These are phyloP conservation scores for Atkinsonella hypoxylon DNA, from an alignment of 2,329 filamentous ascomycete genomes.

Conservation along the genomic window DNA sequence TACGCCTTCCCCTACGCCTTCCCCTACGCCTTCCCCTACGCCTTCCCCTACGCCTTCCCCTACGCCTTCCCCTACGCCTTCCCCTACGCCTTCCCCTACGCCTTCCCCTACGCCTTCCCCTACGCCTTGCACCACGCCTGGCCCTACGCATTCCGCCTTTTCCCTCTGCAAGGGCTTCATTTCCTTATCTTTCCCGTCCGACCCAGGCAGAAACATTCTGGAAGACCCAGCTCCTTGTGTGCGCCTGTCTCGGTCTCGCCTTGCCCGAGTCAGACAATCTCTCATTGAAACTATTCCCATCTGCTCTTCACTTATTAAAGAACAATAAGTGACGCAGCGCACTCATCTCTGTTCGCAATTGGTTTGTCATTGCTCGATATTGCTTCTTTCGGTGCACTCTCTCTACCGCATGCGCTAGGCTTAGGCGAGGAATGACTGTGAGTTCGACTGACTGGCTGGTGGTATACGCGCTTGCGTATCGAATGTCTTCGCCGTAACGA, in stretches of 20 bases:
- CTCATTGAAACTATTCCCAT: neutral
- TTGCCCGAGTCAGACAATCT: neutral
- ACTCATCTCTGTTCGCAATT: neutral
- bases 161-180: no score
- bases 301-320: neutral
- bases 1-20: no score
- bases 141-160: no score
- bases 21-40: no score
- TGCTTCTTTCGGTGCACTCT: neutral
- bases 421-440: neutral
- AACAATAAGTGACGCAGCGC: no score
- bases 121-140: neutral
- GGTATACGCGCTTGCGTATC: slow-evolving; percentile 5
- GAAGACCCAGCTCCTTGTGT: neutral
- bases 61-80: no score
- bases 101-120: no score
- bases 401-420: neutral
- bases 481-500: slow-evolving; percentile 12
- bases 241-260: neutral
- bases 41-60: no score
- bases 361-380: neutral
- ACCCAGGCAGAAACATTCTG: neutral
- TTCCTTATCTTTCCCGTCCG: neutral
- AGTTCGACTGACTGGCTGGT: neutral
- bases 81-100: no score